phyloP scores from a whole-genome alignment of 495 filamentous ascomycete genomes.

The Aspergillus carlsbadensis region DNA sequence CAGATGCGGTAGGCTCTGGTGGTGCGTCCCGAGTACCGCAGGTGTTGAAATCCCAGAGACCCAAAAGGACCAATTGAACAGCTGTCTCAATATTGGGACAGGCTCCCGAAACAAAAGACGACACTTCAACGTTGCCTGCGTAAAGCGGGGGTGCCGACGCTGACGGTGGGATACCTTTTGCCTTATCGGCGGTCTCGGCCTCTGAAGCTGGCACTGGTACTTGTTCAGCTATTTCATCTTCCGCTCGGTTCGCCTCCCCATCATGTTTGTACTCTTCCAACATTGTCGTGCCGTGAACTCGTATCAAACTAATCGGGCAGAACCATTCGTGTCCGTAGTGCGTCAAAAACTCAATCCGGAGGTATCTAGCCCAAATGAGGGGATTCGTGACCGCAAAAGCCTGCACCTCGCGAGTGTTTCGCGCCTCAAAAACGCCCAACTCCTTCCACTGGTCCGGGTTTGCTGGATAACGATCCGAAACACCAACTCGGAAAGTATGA shows the following conservation, averaged over 20 bases:
- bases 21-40: constrained; percentile 24
- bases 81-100: constrained; percentile 20
- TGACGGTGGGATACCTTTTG: not conserved
- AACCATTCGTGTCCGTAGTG: constrained; percentile 97
- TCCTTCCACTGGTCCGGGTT: constrained; percentile 91
- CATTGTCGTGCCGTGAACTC: constrained; percentile 96
- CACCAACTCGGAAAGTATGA: constrained; percentile 81
- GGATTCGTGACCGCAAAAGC: constrained; percentile 91
- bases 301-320: constrained; percentile 85
- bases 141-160: not conserved
- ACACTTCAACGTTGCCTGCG: not conserved
- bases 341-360: constrained; percentile 85
- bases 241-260: constrained; percentile 61
- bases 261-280: constrained; percentile 83
- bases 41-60: constrained; percentile 6
- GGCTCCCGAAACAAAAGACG: not conserved
- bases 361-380: constrained; percentile 90
- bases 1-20: not conserved
- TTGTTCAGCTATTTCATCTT: constrained; percentile 54
- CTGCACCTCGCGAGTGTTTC: constrained; percentile 90
- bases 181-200: constrained; percentile 25
- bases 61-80: constrained; percentile 19
- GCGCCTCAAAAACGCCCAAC: constrained; percentile 82
- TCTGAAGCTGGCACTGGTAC: constrained; percentile 31
- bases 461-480: constrained; percentile 89